Conservation (phyloP, 2,329 filamentous ascomycete species). For the Aureobasidium sp. region DNA sequence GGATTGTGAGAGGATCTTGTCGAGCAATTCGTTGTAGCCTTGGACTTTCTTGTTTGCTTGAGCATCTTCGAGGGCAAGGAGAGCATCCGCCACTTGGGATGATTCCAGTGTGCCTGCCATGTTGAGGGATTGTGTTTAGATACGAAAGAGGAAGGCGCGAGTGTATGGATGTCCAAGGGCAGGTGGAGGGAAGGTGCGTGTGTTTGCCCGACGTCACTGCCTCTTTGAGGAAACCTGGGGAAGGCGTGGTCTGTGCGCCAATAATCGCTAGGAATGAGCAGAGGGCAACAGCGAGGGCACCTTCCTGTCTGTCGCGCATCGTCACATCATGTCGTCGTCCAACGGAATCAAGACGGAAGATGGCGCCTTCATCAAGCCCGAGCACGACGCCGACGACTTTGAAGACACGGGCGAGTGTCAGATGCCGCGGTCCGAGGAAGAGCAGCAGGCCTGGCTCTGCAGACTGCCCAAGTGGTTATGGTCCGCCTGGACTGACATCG, state of each 20-base stretch:
- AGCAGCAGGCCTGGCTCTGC: slow-evolving; percentile 52
- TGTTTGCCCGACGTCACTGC: background rate
- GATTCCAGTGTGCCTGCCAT: slow-evolving; percentile 5
- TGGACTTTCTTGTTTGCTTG: slow-evolving; percentile 44
- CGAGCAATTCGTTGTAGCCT: slow-evolving; percentile 51
- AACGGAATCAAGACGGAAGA: slow-evolving; percentile 35
- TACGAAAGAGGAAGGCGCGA: background rate
- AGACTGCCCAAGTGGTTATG: slow-evolving; percentile 73
- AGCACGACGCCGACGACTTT: slow-evolving; percentile 34
- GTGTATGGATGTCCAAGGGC: too few species aligned
- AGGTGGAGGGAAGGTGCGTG: background rate
- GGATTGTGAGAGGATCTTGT: slow-evolving; percentile 43
- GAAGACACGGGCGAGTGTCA: slow-evolving; percentile 37
- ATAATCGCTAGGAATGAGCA: background rate
- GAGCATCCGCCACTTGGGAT: slow-evolving; percentile 36
- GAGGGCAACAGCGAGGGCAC: background rate
- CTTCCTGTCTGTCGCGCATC: background rate
- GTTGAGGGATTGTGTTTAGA: background rate
- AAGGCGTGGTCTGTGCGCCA: background rate
- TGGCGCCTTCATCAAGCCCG: slow-evolving; percentile 29
- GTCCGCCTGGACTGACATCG: slow-evolving; percentile 67
- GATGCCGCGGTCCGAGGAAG: slow-evolving; percentile 17
- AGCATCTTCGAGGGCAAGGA: slow-evolving; percentile 43
- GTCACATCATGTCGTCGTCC: slow-evolving; percentile 23
- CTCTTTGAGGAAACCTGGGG: background rate